Evolutionary conservation across 495 filamentous ascomycete species (phyloP).

Genomic region (Apiosordaria backusii): DNA sequence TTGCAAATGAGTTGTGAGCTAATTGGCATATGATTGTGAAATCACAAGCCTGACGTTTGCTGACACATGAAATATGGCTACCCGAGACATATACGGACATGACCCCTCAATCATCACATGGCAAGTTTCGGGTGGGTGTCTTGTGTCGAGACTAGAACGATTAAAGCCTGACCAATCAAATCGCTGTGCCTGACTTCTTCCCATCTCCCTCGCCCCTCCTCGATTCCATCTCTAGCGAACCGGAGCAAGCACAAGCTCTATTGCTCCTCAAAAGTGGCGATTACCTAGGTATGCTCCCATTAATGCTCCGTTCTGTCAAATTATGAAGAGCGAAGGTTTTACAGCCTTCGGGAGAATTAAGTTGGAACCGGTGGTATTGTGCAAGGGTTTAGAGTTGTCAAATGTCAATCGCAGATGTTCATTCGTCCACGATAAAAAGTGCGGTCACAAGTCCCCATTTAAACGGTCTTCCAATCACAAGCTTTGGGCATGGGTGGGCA

Average conservation of each 20-base stretch:
- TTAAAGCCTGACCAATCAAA: not conserved
- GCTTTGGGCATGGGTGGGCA: not conserved
- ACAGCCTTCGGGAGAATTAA: too few species aligned
- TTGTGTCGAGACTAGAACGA: not conserved
- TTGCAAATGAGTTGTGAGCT: not conserved
- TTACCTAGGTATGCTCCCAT: not conserved
- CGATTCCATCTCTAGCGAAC: not conserved
- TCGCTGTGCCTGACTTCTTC: not conserved
- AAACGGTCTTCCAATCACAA: not conserved
- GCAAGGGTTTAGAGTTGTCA: not conserved
- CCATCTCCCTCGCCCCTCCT: not conserved
- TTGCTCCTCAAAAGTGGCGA: not conserved
- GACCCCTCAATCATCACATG: not conserved
- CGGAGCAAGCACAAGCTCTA: not conserved
- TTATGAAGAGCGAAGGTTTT: not conserved
- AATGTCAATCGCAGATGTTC: too few species aligned
- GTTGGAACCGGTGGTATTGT: not conserved
- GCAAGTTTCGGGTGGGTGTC: not conserved
- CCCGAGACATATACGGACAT: not conserved
- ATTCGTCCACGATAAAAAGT: not conserved
- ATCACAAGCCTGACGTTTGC: not conserved
- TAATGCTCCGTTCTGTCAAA: not conserved
- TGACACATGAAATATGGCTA: not conserved
- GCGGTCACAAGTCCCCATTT: not conserved
- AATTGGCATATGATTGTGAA: not conserved